A percentile compares a stretch with the other conserved stretches of the same genome.
Evolutionary conservation across 441 rosid genomes (phyloP).

Genomic region (Brassica balearica): DNA sequence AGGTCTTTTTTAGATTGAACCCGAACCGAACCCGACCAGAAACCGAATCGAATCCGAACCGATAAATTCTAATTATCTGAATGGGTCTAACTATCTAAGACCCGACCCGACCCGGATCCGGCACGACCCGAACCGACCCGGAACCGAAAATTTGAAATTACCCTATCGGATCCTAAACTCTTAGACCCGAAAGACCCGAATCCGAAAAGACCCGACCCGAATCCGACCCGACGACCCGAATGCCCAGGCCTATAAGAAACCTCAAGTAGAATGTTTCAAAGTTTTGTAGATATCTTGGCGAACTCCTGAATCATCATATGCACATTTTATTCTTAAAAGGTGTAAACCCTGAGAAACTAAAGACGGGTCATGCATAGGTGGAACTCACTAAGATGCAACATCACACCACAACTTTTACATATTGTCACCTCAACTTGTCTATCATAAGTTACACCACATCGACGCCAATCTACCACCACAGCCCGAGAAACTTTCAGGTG

Average conservation of each 20-base stretch:
- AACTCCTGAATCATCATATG: neutral
- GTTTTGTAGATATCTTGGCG: neutral
- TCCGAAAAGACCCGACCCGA: too few relatives aligned
- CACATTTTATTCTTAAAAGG: neutral
- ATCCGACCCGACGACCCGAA: too few relatives aligned
- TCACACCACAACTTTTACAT: neutral
- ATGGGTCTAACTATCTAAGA: too few relatives aligned
- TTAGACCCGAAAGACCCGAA: too few relatives aligned
- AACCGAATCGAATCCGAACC: too few relatives aligned
- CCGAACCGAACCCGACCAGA: too few relatives aligned
- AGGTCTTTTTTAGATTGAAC: too few relatives aligned
- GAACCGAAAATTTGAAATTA: too few relatives aligned
- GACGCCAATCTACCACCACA: neutral
- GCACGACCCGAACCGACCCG: too few relatives aligned
- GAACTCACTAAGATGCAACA: neutral
- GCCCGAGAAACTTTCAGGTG: neutral
- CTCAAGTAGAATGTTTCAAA: neutral
- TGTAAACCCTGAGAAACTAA: neutral
- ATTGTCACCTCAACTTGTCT: neutral
- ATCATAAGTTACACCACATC: neutral
- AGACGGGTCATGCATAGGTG: neutral
- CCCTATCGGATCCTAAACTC: too few relatives aligned
- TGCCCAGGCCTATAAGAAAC: neutral
- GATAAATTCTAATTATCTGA: too few relatives aligned
- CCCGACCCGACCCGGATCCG: too few relatives aligned